These are phyloP conservation scores for Hirsutella rhossiliensis DNA, from an alignment of 2,329 filamentous ascomycete species.

Conservation along the genomic window DNA sequence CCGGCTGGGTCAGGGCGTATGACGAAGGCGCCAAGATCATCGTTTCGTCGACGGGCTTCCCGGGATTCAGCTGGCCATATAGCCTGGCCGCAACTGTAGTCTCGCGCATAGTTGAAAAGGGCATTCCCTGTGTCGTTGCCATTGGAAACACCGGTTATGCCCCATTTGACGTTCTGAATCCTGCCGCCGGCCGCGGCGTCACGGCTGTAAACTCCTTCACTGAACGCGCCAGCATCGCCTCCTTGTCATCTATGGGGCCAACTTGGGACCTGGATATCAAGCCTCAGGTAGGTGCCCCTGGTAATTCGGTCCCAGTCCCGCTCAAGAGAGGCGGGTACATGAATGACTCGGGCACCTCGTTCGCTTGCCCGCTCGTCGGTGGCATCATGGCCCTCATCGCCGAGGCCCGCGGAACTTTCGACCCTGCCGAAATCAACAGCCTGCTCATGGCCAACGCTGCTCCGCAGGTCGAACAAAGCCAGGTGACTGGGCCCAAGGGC, in stretches of 20 bases:
- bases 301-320: constrained; percentile 4
- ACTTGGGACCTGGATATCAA: constrained; percentile 25
- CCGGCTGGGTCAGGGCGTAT: constrained; percentile 3
- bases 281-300: constrained; percentile 28
- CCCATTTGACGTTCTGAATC: constrained; percentile 1
- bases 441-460: constrained; percentile 2
- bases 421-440: background rate
- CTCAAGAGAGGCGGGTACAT: background rate
- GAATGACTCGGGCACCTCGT: background rate
- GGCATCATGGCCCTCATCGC: constrained; percentile 1
- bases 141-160: constrained; percentile 1
- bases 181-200: constrained; percentile 1
- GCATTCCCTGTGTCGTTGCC: constrained; percentile 1
- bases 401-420: background rate
- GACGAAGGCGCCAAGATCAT: constrained; percentile 3
- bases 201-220: constrained; percentile 3
- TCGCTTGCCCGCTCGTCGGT: constrained; percentile 1
- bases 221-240: background rate
- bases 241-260: background rate
- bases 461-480: constrained; percentile 1
- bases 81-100: background rate
- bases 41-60: constrained; percentile 1
- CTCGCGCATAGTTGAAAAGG: background rate
- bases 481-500: too few relatives aligned
- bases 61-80: background rate